phyloP scores from a whole-genome alignment of 495 filamentous ascomycete species.

The Geoglossum glabrum region DNA sequence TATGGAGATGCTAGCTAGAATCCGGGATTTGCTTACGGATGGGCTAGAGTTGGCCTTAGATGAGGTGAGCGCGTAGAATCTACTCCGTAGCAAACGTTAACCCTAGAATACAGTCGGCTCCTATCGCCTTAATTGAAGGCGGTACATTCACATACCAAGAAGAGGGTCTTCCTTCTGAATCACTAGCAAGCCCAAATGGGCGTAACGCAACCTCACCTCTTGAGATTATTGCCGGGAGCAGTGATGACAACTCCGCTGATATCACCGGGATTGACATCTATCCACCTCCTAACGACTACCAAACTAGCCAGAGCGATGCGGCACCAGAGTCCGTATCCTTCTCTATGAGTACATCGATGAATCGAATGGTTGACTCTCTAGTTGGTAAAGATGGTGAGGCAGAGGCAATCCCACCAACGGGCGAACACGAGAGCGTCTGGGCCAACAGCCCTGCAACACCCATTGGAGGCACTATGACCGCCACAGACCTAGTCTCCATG shows the following conservation, averaged over 20 bases:
- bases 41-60: slow-evolving; percentile 36
- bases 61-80: slow-evolving; percentile 21
- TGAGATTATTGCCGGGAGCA: neutral
- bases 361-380: slow-evolving; percentile 10
- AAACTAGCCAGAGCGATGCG: slow-evolving; percentile 11
- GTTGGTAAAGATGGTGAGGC: slow-evolving; percentile 1
- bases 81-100: slow-evolving; percentile 4
- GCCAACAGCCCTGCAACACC: neutral
- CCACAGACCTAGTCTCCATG: slow-evolving; percentile 4
- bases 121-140: slow-evolving; percentile 23
- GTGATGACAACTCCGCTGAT: neutral
- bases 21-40: slow-evolving; percentile 47
- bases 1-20: slow-evolving; percentile 49
- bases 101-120: slow-evolving; percentile 20
- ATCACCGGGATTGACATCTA: slow-evolving; percentile 4
- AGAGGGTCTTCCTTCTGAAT: slow-evolving; percentile 3
- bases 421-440: neutral
- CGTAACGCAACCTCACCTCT: neutral
- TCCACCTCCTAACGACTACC: slow-evolving; percentile 9
- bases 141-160: slow-evolving; percentile 5
- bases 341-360: slow-evolving; percentile 17
- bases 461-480: slow-evolving; percentile 5
- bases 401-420: neutral
- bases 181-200: neutral
- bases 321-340: slow-evolving; percentile 14